A percentile compares a stretch with the other conserved stretches of the same genome.
These are phyloP conservation scores for Trichoderma sp. DNA, from an alignment of 2,329 filamentous ascomycete species.

Conservation along the genomic window DNA sequence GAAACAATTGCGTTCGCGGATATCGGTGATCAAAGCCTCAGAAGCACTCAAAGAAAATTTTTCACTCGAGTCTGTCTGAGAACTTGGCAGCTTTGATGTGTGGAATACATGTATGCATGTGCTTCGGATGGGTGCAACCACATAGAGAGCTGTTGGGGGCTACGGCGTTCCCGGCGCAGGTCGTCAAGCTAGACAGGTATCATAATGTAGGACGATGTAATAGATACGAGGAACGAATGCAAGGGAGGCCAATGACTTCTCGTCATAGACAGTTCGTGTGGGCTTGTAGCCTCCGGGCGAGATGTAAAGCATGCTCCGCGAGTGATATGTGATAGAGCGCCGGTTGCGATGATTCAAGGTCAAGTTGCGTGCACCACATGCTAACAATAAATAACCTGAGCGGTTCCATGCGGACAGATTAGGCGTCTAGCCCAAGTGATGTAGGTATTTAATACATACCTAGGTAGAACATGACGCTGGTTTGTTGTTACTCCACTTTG, in stretches of 20 bases:
- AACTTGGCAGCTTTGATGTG: slow-evolving; percentile 75
- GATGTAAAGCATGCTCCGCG: background rate
- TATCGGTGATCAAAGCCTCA: background rate
- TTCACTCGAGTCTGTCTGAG: slow-evolving; percentile 38
- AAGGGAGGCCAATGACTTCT: slow-evolving; percentile 4
- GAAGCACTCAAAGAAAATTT: slow-evolving; percentile 35
- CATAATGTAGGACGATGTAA: slow-evolving; percentile 6
- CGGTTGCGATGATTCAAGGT: background rate
- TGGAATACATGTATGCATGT: slow-evolving; percentile 61
- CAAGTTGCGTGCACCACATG: background rate
- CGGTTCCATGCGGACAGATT: background rate
- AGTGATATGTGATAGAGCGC: background rate
- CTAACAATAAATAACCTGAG: background rate
- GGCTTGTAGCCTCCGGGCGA: background rate
- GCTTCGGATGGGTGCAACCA: slow-evolving; percentile 46
- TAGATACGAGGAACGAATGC: slow-evolving; percentile 19
- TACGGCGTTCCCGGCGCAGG: background rate
- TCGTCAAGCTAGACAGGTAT: slow-evolving; percentile 23
- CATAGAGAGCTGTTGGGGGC: slow-evolving; percentile 2
- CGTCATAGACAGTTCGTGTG: background rate
- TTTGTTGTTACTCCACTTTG: background rate
- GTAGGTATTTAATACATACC: too few species aligned
- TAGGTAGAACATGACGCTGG: too few species aligned
- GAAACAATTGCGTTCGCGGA: background rate
- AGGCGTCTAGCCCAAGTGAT: background rate